These are phyloP conservation scores for Pichia inconspicua DNA, from an alignment of 1,139 yeast species.

Conservation along the genomic window DNA sequence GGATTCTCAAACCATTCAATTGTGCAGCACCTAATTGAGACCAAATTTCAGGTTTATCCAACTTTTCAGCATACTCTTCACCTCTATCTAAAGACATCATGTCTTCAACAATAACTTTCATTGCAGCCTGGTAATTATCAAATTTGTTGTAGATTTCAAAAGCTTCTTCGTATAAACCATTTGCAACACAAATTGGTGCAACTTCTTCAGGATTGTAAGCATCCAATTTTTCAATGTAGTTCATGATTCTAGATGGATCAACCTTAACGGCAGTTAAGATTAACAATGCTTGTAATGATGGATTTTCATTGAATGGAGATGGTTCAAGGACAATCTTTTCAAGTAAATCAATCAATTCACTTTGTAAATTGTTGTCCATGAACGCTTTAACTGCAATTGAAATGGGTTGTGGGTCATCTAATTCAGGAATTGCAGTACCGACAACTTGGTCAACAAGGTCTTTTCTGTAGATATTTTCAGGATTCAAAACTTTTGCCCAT, in stretches of 20 bases:
- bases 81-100: constrained; percentile 93
- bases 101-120: constrained; percentile 87
- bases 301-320: constrained; percentile 91
- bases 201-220: constrained; percentile 90
- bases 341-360: constrained; percentile 84
- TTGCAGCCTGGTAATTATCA: constrained; percentile 69
- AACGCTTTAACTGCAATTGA: constrained; percentile 94
- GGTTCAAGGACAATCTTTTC: constrained; percentile 96
- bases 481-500: constrained; percentile 72
- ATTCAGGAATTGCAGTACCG: constrained; percentile 94
- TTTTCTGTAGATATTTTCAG: constrained; percentile 79
- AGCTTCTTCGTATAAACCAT: constrained; percentile 87
- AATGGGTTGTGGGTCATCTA: constrained; percentile 91
- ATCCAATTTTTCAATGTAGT: constrained; percentile 82
- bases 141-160: constrained; percentile 86
- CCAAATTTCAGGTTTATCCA: constrained; percentile 85
- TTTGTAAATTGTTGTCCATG: constrained; percentile 90
- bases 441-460: constrained; percentile 89
- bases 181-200: constrained; percentile 86
- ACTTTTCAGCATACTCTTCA: constrained; percentile 84
- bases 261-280: constrained; percentile 93
- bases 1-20: constrained; percentile 83
- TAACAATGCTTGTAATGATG: constrained; percentile 87
- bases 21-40: constrained; percentile 95
- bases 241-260: constrained; percentile 76